Base-by-base conservation (phyloP, 805 yeast species). In the Lipomyces sp. region DNA sequence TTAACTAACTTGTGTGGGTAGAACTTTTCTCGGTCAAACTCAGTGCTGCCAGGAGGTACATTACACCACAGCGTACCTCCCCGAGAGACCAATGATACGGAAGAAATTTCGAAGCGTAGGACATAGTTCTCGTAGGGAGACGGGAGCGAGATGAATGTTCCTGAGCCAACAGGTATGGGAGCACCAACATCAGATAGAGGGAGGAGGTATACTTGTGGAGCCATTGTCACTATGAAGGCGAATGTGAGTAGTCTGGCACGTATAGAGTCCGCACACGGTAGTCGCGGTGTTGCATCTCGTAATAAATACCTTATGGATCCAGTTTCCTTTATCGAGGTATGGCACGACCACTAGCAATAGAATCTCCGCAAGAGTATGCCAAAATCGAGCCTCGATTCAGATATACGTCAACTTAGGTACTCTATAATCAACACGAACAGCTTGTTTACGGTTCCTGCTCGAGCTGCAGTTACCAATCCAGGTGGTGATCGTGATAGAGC, bases 1-100 rank as follows among this genome's bases (percentile, higher is more conserved):
- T 30, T 13, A 24, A 57, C 72, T 33, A 33, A 66, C 73, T 63
- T 89, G 82, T 53, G 82, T 75, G 85, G 82, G 68, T 82, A 80
- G 76, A 84, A 90, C 59, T 78, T 80, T 54, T 81, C 75, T 69
- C 98, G 83, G 15, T 84, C 81, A 73, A 89, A 93, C 8, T 71
- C 73, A 1, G 79, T 77, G 45, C 72, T 75, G 18, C 74, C 72
- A 1, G 81, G 80, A 0, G 96, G 96, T 13, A 87, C 84, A 77
- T 93, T 93, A 57, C 90, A 86, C 85, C 88, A 85, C 39, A 94
- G 80, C 6, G 81, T 79, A 4, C 95, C 97, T 39, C 86, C 85
- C 72, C 90, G 85, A 8, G 90, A 81, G 15, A 92, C 85, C 15
- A 85, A 83, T 5, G 94, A 84, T 10, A 96, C 90, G 1, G 97